Evolutionary conservation across 2,329 filamentous ascomycete species (phyloP).

Genomic region (Talaromyces sp.): DNA sequence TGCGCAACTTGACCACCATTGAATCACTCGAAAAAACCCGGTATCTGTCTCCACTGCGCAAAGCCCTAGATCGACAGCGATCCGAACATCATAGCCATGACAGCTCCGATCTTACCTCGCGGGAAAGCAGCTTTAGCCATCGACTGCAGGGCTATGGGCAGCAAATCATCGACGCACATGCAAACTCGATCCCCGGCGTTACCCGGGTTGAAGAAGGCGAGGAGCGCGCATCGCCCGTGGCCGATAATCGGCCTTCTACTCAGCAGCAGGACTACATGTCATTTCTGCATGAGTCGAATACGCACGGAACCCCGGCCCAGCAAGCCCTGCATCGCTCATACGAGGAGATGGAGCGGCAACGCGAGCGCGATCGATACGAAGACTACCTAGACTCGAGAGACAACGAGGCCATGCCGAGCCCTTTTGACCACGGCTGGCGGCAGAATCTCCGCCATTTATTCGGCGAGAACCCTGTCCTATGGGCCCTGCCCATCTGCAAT

Average conservation of each 20-base stretch:
- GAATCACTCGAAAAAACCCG: slow-evolving; percentile 94
- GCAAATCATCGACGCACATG: slow-evolving; percentile 74
- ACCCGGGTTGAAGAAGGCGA: slow-evolving; percentile 80
- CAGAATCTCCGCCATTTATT: slow-evolving; percentile 78
- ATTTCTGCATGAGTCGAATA: slow-evolving; percentile 9
- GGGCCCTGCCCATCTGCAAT: slow-evolving; percentile 76
- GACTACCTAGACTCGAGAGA: slow-evolving; percentile 87
- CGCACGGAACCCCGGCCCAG: slow-evolving; percentile 39
- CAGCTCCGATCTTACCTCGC: slow-evolving; percentile 25
- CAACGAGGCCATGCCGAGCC: slow-evolving; percentile 80
- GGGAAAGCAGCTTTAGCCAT: slow-evolving; percentile 32
- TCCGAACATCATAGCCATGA: slow-evolving; percentile 28
- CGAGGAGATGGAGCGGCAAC: slow-evolving; percentile 56
- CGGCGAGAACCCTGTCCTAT: slow-evolving; percentile 65
- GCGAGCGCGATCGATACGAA: slow-evolving; percentile 65
- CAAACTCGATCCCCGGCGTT: slow-evolving; percentile 73
- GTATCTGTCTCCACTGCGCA: slow-evolving; percentile 76
- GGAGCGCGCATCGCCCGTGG: slow-evolving; percentile 41
- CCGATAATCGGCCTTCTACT: slow-evolving; percentile 6
- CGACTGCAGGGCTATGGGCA: slow-evolving; percentile 60
- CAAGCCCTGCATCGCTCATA: slow-evolving; percentile 43
- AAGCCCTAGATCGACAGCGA: slow-evolving; percentile 62
- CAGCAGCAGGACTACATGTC: slow-evolving; percentile 13
- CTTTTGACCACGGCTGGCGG: slow-evolving; percentile 83
- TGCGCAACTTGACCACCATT: slow-evolving; percentile 82